Evolutionary conservation across 495 filamentous ascomycete species (phyloP), one percentile per base, ranked within the genome.

Genomic region (Xylaria longipes): DNA sequence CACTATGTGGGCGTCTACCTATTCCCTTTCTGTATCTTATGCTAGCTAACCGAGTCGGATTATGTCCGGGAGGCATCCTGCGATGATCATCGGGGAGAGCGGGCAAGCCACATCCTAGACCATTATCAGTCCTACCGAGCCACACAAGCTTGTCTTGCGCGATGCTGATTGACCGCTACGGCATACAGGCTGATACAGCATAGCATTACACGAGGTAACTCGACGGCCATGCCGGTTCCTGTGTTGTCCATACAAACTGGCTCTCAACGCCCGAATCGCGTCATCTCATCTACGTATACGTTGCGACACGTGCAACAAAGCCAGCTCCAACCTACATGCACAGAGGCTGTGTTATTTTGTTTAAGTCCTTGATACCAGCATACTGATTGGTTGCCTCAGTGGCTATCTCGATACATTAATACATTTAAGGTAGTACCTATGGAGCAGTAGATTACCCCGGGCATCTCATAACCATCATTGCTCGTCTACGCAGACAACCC

Each of bases 41-140:
- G 6, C 52, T 56, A 31, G 6, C 52, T 56, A 31, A 31, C 52
- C 52, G 8, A 56, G 52, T 67, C 50, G 56, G 56, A 41, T 20
- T 31, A 56, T 14, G 54, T 61, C 68, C 68, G 68, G 61, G 68
- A 70, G 68, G 58, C 58, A 50, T 64, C 58, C 58, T 25, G 17
- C 39, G 35, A 54, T 45, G 48, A 43, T 27, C 61, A 64, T 17
- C 17, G 2, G 37, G 41, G 22, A 58, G 33, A 31, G 45, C 7
- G 65, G 33, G 56, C 54, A 46, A 69, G 56, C 67, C 67, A 69
- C 67, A 50, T 14, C 50, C 41, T 66, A 12, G 63, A 31, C 29
- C 45, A 52, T 65, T 17, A 22, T 37, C 1, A 65, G 63, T 35
- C 46, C 63, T 41, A 22, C 46, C 46, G 35, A 67, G 65, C 48